phyloP scores from a whole-genome alignment of 306 rosid species.

The Vigna radiata region DNA sequence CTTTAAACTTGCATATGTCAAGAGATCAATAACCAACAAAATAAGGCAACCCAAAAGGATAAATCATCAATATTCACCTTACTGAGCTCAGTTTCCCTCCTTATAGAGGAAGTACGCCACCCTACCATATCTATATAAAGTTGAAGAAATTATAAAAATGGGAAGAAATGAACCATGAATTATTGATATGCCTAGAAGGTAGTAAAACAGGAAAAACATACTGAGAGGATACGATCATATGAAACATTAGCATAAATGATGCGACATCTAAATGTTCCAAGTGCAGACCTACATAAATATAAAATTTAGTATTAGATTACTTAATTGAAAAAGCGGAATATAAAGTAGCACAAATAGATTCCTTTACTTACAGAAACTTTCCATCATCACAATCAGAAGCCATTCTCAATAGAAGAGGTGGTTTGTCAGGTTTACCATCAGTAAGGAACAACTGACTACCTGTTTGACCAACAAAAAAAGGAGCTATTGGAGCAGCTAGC shows the following conservation, averaged over 20 bases:
- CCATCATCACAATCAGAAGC: constrained; percentile 86
- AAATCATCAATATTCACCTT: constrained; percentile 66
- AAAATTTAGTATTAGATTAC: constrained; percentile 41
- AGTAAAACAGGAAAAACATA: constrained; percentile 29
- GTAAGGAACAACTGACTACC: constrained; percentile 97
- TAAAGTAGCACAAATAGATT: constrained; percentile 24
- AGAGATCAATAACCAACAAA: constrained; percentile 27
- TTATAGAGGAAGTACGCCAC: constrained; percentile 98
- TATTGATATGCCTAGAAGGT: constrained; percentile 27
- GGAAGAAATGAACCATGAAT: constrained; percentile 34
- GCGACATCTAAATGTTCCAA: constrained; percentile 79
- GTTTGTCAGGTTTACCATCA: constrained; percentile 84
- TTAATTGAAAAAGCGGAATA: constrained; percentile 6
- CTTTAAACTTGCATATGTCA: not conserved
- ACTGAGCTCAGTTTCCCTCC: constrained; percentile 81
- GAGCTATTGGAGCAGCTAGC: constrained; percentile 86
- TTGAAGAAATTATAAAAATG: constrained; percentile 52
- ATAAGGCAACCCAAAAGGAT: constrained; percentile 36
- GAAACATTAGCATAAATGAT: constrained; percentile 89
- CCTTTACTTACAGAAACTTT: constrained; percentile 74
- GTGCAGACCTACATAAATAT: constrained; percentile 78
- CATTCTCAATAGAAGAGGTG: constrained; percentile 95
- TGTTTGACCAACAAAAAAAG: constrained; percentile 80
- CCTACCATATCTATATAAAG: constrained; percentile 90
- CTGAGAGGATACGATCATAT: constrained; percentile 86